phyloP scores from a whole-genome alignment of 768 basidiomycete species.

The Infundibulicybe gibba region DNA sequence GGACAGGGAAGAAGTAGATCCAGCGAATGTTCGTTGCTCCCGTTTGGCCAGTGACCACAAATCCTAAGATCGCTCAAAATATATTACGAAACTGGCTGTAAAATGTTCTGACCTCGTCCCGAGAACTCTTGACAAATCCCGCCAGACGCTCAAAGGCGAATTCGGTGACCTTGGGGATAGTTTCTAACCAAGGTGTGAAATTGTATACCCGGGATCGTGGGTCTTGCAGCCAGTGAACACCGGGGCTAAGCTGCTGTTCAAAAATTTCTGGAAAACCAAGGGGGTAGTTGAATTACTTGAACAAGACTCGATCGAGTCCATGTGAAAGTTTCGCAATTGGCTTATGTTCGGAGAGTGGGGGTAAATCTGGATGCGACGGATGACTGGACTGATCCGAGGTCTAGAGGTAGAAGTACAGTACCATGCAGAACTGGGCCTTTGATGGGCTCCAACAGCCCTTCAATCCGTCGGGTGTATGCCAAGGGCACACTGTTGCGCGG shows the following conservation, averaged over 20 bases:
- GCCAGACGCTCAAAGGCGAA: slow-evolving; percentile 82
- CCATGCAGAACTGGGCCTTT: slow-evolving; percentile 12
- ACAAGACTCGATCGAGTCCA: slow-evolving; percentile 65
- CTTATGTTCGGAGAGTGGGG: slow-evolving; percentile 37
- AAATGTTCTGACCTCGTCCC: slow-evolving; percentile 52
- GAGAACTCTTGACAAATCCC: slow-evolving; percentile 74
- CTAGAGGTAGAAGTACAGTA: not conserved
- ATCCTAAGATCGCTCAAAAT: slow-evolving; percentile 40
- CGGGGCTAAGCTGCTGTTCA: slow-evolving; percentile 52
- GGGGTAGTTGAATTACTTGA: slow-evolving; percentile 21
- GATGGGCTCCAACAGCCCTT: slow-evolving; percentile 26
- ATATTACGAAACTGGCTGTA: not conserved
- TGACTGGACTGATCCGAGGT: no score
- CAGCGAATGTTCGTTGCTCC: slow-evolving; percentile 62
- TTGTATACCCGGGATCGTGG: slow-evolving; percentile 85
- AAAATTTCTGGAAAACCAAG: not conserved
- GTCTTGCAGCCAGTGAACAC: slow-evolving; percentile 87
- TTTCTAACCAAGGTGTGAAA: slow-evolving; percentile 68
- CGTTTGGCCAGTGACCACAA: slow-evolving; percentile 56
- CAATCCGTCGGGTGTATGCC: slow-evolving; percentile 24
- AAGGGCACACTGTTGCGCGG: not conserved
- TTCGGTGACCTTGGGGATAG: slow-evolving; percentile 71
- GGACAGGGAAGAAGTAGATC: slow-evolving; percentile 88
- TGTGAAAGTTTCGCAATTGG: slow-evolving; percentile 64
- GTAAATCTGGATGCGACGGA: slow-evolving; percentile 34